phyloP scores from a whole-genome alignment of 495 filamentous ascomycete genomes.

The Venustampulla echinocandica region DNA sequence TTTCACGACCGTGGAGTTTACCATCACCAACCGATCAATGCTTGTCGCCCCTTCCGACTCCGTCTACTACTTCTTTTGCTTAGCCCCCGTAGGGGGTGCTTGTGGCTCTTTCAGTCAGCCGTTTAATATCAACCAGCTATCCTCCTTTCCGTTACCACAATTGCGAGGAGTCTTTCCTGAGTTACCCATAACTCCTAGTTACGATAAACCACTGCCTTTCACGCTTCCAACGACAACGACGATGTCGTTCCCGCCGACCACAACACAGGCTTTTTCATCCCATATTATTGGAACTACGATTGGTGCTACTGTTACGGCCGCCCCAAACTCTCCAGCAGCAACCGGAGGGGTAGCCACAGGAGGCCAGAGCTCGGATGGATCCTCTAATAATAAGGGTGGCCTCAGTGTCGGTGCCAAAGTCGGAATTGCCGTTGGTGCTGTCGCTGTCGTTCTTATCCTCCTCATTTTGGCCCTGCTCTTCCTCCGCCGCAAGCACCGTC shows the following conservation, averaged over 20 bases:
- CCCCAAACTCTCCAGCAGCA: background rate
- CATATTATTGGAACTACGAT: too few relatives aligned
- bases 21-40: too few relatives aligned
- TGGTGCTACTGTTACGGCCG: background rate
- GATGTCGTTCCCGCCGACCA: too few relatives aligned
- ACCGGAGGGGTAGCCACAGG: background rate
- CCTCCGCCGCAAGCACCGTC: constrained; percentile 15
- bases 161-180: too few relatives aligned
- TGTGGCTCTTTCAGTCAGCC: background rate
- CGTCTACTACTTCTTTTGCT: background rate
- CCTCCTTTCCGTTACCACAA: background rate
- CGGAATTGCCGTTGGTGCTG: constrained; percentile 14
- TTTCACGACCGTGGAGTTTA: too few relatives aligned
- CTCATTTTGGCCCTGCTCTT: constrained; percentile 9
- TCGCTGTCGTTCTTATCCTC: constrained; percentile 7
- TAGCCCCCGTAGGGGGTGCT: background rate
- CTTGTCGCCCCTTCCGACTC: too few relatives aligned
- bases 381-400: background rate
- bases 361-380: background rate
- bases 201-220: too few relatives aligned
- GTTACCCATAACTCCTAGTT: too few relatives aligned
- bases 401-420: constrained; percentile 18
- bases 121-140: background rate
- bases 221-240: too few relatives aligned
- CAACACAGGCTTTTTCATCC: too few relatives aligned